Base-by-base conservation (phyloP, 495 filamentous ascomycete genomes). In the Aspergillus conjunctus region DNA sequence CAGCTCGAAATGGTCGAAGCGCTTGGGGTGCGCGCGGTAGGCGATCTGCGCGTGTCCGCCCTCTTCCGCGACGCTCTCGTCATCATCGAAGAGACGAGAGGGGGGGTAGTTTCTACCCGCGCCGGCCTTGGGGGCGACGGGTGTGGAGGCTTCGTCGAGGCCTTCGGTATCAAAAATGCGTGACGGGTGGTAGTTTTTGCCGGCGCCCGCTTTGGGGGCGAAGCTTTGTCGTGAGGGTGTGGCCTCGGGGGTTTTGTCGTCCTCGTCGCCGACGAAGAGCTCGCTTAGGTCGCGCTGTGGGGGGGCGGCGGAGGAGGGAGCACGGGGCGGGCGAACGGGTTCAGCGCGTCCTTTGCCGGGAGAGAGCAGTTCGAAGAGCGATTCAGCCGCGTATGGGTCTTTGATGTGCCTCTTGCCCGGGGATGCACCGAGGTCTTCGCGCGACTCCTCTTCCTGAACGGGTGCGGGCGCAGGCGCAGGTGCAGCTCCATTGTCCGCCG, bases 1-100 rank as follows among this genome's bases (percentile, higher is more conserved):
- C 69, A 97, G 86, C 56, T 95, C 88, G 69, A 97, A 97, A 73
- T 98, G 93, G 34, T 87, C 75, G 74, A 87, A 97, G 68, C 90
- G 93, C 66, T 84, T 83, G 11, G 91, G 82, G 65, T 93, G 77
- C 66, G 70, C 82, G 77, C 80, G 87, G 76, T 81, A 81, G 68
- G 64, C 79, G 72, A 45, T 80, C 76, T 72, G 74, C 46, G 78
- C 69, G 48, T 74, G 65, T 53, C 11, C 15, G 5, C 18, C 80
- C 31, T 70, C 56, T 59, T 81, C 64, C 51, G 56, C 73, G 66
- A 14, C 39, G 17, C 10, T 17, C 10, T 48, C 44, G 10, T 48
- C 44, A 11, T 14, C 18, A 21, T 21, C 44, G 20, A 48, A 94
- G 32, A 94, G 73, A 20, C 90, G 88, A 45, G 81, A 87, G 7